Evolutionary conservation across 352 stramenopile species (phyloP).

Genomic region (Pythium scleroteichum): DNA sequence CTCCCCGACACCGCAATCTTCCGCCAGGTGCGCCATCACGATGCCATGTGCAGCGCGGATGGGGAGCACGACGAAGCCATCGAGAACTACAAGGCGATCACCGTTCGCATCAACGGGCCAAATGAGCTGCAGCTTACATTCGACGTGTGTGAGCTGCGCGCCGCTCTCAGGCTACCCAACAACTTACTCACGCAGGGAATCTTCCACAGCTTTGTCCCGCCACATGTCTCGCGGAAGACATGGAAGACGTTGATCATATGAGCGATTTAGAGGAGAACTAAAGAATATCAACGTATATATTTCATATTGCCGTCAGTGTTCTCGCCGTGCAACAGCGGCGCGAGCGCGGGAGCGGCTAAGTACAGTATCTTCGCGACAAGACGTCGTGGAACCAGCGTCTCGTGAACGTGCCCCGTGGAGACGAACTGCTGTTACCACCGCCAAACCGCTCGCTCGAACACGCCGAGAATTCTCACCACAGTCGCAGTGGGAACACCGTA

Average conservation of each 20-base stretch:
- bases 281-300: no score
- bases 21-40: constrained; percentile 2
- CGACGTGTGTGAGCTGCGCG: constrained; percentile 2
- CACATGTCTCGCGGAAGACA: neutral
- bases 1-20: neutral
- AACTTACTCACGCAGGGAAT: neutral
- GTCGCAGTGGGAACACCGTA: neutral
- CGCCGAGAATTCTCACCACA: neutral
- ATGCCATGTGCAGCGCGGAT: neutral
- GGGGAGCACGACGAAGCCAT: neutral
- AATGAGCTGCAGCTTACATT: constrained; percentile 1
- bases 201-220: constrained; percentile 1
- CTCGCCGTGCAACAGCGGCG: no score
- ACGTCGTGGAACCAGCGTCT: no score
- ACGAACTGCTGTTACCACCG: neutral
- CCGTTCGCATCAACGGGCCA: neutral
- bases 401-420: neutral
- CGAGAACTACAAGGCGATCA: constrained; percentile 1
- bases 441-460: neutral
- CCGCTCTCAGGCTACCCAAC: neutral
- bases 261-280: neutral
- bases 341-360: no score
- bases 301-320: no score
- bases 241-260: neutral
- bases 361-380: no score